These are phyloP conservation scores for Aspergillus proliferans DNA, from an alignment of 2,329 filamentous ascomycete genomes.

Conservation along the genomic window DNA sequence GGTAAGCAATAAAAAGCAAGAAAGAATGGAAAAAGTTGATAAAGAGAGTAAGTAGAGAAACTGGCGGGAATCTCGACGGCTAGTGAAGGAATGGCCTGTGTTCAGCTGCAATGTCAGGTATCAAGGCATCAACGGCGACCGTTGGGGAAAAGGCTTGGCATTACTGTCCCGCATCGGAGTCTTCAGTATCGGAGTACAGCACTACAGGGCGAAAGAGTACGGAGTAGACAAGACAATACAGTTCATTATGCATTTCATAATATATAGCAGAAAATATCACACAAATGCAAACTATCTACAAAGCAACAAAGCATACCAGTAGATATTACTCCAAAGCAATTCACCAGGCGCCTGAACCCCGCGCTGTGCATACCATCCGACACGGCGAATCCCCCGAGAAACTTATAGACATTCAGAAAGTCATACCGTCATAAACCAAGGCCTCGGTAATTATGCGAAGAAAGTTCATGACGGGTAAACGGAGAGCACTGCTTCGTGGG, in stretches of 20 bases:
- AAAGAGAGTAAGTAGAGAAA: too few species aligned
- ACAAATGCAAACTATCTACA: constrained; percentile 14
- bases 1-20: not conserved
- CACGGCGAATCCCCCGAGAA: not conserved
- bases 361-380: constrained; percentile 36
- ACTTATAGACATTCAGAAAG: not conserved
- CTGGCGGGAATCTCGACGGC: too few species aligned
- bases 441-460: not conserved
- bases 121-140: too few species aligned
- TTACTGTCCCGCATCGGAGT: too few species aligned
- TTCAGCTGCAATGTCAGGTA: too few species aligned
- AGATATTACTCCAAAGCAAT: constrained; percentile 13
- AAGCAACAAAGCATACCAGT: not conserved
- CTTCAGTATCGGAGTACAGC: not conserved
- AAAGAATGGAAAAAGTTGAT: not conserved
- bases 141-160: too few species aligned
- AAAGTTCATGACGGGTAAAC: not conserved
- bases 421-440: not conserved
- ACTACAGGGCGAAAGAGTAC: not conserved
- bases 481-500: not conserved
- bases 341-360: constrained; percentile 38
- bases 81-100: too few species aligned
- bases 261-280: constrained; percentile 12
- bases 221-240: not conserved
- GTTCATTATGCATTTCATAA: not conserved